phyloP scores from a whole-genome alignment of 2,329 filamentous ascomycete genomes.

The Beauveria sp. region DNA sequence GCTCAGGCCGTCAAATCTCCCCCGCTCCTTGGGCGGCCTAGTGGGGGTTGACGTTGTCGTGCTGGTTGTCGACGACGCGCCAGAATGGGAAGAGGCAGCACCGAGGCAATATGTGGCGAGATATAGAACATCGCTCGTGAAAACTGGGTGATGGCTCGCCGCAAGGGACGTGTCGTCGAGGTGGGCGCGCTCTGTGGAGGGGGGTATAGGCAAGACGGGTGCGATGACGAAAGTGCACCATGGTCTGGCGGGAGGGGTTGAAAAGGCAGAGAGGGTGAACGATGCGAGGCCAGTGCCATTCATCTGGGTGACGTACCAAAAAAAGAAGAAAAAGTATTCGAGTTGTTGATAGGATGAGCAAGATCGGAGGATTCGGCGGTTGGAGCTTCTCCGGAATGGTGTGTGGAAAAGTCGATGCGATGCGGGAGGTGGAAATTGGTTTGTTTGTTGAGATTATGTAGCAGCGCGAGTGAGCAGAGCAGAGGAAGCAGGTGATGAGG shows the following conservation, averaged over 20 bases:
- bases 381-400: slow-evolving; percentile 5
- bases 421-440: slow-evolving; percentile 6
- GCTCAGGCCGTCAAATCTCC: neutral
- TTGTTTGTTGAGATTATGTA: slow-evolving; percentile 12
- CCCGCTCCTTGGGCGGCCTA: slow-evolving; percentile 9
- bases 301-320: slow-evolving; percentile 1
- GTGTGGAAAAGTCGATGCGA: slow-evolving; percentile 5
- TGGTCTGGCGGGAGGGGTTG: slow-evolving; percentile 3
- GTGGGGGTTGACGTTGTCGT: slow-evolving; percentile 3
- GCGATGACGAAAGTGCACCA: slow-evolving; percentile 1
- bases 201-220: neutral
- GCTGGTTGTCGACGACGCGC: neutral
- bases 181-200: neutral
- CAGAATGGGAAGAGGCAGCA: neutral
- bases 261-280: neutral
- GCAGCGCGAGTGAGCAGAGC: neutral
- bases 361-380: slow-evolving; percentile 7
- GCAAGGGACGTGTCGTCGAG: neutral
- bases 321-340: neutral
- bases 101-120: neutral
- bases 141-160: neutral
- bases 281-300: neutral
- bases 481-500: neutral
- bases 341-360: neutral
- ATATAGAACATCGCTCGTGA: neutral